These are phyloP conservation scores for Friedmanniomyces endolithicus DNA, from an alignment of 495 filamentous ascomycete species.

Conservation along the genomic window DNA sequence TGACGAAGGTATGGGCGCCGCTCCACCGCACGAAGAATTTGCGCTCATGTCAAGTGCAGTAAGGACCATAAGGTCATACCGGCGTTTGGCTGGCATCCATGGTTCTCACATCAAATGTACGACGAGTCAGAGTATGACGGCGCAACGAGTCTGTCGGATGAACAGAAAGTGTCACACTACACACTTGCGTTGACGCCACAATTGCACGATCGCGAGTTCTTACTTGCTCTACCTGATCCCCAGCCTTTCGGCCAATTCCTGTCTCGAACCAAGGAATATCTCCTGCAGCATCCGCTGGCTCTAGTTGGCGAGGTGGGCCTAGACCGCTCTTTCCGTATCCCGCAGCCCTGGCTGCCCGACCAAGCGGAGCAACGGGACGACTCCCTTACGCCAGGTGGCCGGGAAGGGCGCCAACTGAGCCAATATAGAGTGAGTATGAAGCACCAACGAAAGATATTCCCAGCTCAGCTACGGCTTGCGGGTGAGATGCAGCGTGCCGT, in stretches of 20 bases:
- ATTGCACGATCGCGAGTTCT: constrained; percentile 48
- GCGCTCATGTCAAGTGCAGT: not conserved
- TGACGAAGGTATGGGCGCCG: constrained; percentile 7
- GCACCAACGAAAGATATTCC: constrained; percentile 65
- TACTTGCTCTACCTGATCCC: constrained; percentile 57
- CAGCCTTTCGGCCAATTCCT: constrained; percentile 55
- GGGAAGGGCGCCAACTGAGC: constrained; percentile 64
- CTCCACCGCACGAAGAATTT: not conserved
- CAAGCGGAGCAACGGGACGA: constrained; percentile 42
- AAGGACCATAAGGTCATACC: constrained; percentile 46
- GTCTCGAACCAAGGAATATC: constrained; percentile 46
- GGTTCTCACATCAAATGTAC: constrained; percentile 85
- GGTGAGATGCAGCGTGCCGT: constrained; percentile 70
- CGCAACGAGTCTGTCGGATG: constrained; percentile 29
- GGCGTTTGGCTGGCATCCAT: constrained; percentile 96
- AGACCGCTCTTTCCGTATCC: constrained; percentile 75
- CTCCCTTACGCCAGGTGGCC: constrained; percentile 61
- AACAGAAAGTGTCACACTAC: constrained; percentile 59
- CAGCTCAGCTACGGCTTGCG: constrained; percentile 74
- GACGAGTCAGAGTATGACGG: constrained; percentile 42
- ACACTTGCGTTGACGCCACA: constrained; percentile 48
- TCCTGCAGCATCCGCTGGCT: constrained; percentile 51
- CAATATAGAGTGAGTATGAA: constrained; percentile 61
- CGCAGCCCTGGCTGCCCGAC: constrained; percentile 45
- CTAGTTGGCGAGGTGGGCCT: constrained; percentile 83